A percentile compares a stretch with the other conserved stretches of the same genome.
Conservation (phyloP, 202 grass and related monocot species). For the Dendrocalamus latiflorus region DNA sequence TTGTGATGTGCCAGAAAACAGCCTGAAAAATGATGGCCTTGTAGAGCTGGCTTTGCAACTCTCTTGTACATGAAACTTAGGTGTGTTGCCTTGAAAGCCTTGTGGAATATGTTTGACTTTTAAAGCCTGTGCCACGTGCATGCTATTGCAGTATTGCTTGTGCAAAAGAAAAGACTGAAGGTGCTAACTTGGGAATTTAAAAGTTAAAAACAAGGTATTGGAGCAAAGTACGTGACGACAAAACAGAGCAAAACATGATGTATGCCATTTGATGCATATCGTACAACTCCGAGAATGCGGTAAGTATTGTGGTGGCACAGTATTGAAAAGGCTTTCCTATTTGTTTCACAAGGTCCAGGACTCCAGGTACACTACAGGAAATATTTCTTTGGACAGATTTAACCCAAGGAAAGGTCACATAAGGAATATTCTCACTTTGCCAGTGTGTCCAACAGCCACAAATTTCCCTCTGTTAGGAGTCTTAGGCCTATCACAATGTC, state of each 20-base stretch:
- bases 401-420: not conserved
- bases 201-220: not conserved
- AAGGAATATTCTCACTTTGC: not conserved
- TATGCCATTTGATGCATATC: not conserved
- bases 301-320: not conserved
- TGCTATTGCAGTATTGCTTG: not conserved
- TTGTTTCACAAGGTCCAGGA: not conserved
- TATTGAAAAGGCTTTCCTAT: not conserved
- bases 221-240: not conserved
- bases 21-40: not conserved
- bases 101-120: not conserved
- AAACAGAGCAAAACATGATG: not conserved
- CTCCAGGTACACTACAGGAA: not conserved
- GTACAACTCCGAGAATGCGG: not conserved
- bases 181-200: not conserved
- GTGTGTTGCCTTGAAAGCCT: not conserved
- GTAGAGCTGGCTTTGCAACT: not conserved
- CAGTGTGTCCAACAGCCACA: not conserved
- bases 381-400: not conserved
- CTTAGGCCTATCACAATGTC: not conserved
- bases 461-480: not conserved
- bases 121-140: not conserved
- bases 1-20: not conserved
- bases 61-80: not conserved
- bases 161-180: not conserved